These are phyloP conservation scores for Talaromyces pinophilus DNA, from an alignment of 2,329 filamentous ascomycete genomes.

Conservation along the genomic window DNA sequence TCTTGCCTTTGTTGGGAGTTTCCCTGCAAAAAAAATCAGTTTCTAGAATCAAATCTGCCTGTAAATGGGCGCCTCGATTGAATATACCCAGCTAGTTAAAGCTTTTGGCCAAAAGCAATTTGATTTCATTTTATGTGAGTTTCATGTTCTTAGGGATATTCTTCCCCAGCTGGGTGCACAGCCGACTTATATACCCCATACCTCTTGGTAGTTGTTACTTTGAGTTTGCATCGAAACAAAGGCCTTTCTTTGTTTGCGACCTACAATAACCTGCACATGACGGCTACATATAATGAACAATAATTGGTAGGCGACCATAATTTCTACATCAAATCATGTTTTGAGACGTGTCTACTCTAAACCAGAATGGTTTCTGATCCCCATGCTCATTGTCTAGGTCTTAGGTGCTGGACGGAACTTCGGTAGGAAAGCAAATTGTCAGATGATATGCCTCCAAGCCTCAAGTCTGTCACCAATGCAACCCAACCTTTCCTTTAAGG, in stretches of 20 bases:
- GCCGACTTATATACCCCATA: background rate
- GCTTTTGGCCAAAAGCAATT: background rate
- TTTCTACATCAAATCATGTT: background rate
- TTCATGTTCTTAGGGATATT: background rate
- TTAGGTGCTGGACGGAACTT: background rate
- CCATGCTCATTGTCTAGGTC: background rate
- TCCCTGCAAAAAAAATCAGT: background rate
- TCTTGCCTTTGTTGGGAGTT: background rate
- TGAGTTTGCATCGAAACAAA: background rate
- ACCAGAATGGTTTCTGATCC: background rate
- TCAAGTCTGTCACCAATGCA: background rate
- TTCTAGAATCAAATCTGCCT: background rate
- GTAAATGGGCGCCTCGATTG: background rate
- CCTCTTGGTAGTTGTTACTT: background rate
- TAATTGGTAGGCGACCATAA: background rate
- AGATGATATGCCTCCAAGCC: background rate
- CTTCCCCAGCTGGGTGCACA: background rate
- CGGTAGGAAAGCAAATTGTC: background rate
- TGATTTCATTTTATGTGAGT: background rate
- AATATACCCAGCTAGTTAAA: background rate
- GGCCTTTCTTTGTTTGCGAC: background rate
- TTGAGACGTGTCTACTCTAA: background rate
- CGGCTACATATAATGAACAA: background rate
- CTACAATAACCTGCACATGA: background rate
- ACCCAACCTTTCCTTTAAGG: background rate